Percentiles rank a stretch among this genome's conserved stretches.
Conservation (phyloP, 164 flowering plant species). For the Taxillus chinensis region DNA sequence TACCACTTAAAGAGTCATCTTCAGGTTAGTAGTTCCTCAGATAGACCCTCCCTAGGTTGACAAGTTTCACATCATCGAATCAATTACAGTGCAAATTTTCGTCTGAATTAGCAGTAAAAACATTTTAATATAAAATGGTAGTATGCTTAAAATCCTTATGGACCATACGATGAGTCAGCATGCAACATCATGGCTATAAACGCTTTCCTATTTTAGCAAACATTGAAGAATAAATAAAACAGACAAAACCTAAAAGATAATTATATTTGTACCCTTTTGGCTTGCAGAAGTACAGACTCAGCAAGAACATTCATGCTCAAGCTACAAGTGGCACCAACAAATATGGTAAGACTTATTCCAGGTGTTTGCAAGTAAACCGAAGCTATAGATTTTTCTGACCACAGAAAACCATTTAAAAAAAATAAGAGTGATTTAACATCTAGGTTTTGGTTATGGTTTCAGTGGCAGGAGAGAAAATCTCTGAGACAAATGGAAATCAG, state of each 20-base stretch:
- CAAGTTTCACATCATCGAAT: too few relatives aligned
- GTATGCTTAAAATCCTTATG: too few relatives aligned
- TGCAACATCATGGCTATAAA: too few relatives aligned
- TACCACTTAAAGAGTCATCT: constrained; percentile 96
- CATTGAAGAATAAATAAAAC: too few relatives aligned
- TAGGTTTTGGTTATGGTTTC: constrained; percentile 19
- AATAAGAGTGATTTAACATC: neutral
- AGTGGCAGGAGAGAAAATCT: constrained; percentile 34
- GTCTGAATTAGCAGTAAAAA: too few relatives aligned
- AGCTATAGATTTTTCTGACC: too few relatives aligned
- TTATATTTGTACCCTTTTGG: constrained; percentile 3
- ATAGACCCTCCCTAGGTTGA: too few relatives aligned
- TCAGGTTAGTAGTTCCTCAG: constrained; percentile 40
- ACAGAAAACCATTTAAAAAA: neutral
- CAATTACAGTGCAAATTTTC: too few relatives aligned
- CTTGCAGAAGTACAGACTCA: constrained; percentile 80
- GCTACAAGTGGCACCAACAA: constrained; percentile 37
- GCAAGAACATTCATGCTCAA: constrained; percentile 76
- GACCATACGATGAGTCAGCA: too few relatives aligned
- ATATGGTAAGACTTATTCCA: constrained; percentile 34
- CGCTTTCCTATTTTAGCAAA: too few relatives aligned
- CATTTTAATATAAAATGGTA: too few relatives aligned
- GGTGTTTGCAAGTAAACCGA: neutral
- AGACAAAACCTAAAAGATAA: too few relatives aligned
- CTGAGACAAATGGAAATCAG: constrained; percentile 41